A percentile compares a stretch with the other conserved stretches of the same genome.
Conservation (phyloP, 306 rosid species). For the Inga laurina region DNA sequence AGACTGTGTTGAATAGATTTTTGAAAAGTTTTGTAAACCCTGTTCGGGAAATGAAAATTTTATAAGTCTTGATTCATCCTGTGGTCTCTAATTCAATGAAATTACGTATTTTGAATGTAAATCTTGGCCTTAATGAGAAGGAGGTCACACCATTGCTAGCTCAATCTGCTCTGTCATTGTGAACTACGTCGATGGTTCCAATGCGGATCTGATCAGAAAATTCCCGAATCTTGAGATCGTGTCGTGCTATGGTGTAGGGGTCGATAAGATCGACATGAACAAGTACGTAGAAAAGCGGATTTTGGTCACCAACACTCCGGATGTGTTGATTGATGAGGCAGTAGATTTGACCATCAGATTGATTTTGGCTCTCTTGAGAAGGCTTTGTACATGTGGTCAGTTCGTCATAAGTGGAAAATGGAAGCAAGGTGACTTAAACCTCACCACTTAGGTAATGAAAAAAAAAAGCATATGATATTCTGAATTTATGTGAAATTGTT, state of each 20-base stretch:
- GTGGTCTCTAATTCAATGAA: no score
- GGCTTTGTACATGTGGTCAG: constrained; percentile 66
- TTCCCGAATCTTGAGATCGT: constrained; percentile 78
- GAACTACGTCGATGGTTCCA: constrained; percentile 45
- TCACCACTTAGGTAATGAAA: background rate
- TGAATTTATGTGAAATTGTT: background rate
- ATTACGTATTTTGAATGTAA: no score
- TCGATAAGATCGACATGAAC: constrained; percentile 63
- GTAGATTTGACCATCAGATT: constrained; percentile 75
- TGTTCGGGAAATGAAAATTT: no score
- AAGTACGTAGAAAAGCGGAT: constrained; percentile 70
- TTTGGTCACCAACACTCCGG: constrained; percentile 75
- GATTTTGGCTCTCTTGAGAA: constrained; percentile 55
- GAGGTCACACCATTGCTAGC: background rate
- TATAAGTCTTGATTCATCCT: no score
- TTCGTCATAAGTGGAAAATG: constrained; percentile 67
- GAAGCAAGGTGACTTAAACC: constrained; percentile 64
- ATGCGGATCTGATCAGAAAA: constrained; percentile 53
- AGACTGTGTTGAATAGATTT: no score
- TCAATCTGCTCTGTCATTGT: constrained; percentile 70
- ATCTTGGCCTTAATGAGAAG: no score
- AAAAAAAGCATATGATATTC: background rate
- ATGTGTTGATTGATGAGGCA: constrained; percentile 83
- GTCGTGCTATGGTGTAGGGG: constrained; percentile 71
- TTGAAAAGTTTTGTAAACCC: no score